Base-by-base conservation (phyloP, 2,329 filamentous ascomycete species). In the Pseudocercospora fijiensis region DNA sequence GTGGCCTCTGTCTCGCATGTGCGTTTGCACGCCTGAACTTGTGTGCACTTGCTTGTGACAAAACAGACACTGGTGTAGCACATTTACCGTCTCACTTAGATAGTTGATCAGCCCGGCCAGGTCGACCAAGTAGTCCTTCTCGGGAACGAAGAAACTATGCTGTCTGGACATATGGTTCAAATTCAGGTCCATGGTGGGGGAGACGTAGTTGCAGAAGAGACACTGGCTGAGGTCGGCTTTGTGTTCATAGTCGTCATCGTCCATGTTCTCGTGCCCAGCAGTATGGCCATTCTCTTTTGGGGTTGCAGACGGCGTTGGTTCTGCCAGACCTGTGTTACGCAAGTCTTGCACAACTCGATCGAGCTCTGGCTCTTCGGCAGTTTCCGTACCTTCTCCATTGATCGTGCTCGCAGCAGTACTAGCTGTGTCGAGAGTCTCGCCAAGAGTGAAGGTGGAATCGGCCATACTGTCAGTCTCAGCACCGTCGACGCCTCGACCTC, bases 1-100 rank as follows among this genome's bases (percentile, higher is more conserved):
- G 78, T 99, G 95, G 0, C 92, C 90, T 75, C 92, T 94, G 76
- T 99, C 95, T 51, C 92, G 88, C 95, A 99, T 99, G 76, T 99
- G 95, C 0, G 93, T 97, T 75, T 97, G 93, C 26, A 93, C 87
- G 18, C 91, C 94, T 62, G 88, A 87, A 0, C 90, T 83, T 11
- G 88, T 93, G 67, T 88, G 86, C 75, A 95, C 91, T 49, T 89
- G 78, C 77, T 95, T 96, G 75, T 90, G 89, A 76, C 95, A 99
- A 75, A 88, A 92, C 53, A 99, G 78, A 76, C 95, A 99, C 76
- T 96, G 89, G 74, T 92, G 87, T 66, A 89, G 86, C 64, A 92
- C 86, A 65, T 88, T 85, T 45, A 99, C 88, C 70, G 92, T 96
- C 67, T 88, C 84, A 73, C 92, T 88, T 13, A 99, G 83, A 67